Conservation (phyloP, 768 basidiomycete species). For the Cystofilobasidium bisporidii region DNA sequence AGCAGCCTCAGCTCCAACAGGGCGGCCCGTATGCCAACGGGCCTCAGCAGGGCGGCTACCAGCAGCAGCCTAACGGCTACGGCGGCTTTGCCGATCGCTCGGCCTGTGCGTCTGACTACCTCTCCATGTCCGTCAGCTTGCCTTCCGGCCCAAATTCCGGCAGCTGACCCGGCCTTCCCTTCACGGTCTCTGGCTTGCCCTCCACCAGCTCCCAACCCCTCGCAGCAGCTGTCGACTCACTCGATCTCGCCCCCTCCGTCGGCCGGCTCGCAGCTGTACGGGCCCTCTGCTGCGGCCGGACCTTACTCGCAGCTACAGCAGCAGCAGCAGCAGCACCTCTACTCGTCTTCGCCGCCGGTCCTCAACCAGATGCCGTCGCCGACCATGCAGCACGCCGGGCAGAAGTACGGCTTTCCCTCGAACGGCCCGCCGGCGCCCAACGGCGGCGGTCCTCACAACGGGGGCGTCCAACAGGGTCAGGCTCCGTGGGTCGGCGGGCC, state of each 20-base stretch:
- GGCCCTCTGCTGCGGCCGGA: not conserved
- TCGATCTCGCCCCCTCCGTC: constrained; percentile 1
- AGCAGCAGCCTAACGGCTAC: not conserved
- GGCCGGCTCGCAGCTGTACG: not conserved
- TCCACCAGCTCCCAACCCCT: not conserved
- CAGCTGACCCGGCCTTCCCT: constrained; percentile 13
- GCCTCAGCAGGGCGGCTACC: constrained; percentile 5
- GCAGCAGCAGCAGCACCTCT: constrained; percentile 5
- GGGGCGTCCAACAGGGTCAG: not conserved
- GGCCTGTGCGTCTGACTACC: not conserved
- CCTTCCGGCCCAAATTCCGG: too few relatives aligned
- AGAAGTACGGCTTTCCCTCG: not conserved
- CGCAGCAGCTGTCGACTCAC: not conserved
- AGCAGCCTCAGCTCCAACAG: not conserved
- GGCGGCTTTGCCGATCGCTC: not conserved
- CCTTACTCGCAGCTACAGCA: not conserved
- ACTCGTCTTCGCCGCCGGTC: not conserved
- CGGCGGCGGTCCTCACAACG: too few relatives aligned
- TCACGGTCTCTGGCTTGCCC: constrained; percentile 12
- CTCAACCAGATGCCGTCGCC: not conserved
- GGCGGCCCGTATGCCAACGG: not conserved
- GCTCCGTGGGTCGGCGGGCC: not conserved
- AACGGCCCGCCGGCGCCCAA: not conserved
- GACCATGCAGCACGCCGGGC: not conserved
- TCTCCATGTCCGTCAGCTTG: too few relatives aligned